Evolutionary conservation across 352 stramenopile genomes (phyloP), one percentile per base, ranked within the genome.

Genomic region (Pythium chondricola): DNA sequence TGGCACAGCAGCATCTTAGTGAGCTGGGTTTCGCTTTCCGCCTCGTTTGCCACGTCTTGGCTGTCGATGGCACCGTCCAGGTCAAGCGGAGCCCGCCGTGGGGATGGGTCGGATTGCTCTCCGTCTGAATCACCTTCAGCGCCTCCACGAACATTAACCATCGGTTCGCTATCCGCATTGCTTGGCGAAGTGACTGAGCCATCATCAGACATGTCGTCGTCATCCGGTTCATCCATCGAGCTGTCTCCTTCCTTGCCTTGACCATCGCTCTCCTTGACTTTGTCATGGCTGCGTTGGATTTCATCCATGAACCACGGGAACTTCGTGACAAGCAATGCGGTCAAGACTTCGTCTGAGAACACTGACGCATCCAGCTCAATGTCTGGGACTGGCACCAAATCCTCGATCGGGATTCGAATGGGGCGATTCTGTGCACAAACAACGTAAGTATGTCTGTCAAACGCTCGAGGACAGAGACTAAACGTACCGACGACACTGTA

Each of bases 201-300:
- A 61, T 90, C 81, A 51, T 93, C 88, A 16, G 82, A 91, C 74
- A 90, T 91, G n/a, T 90, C 82, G 21, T 93, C 82, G 24, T 93
- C 79, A 51, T 91, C 82, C 20, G 71, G 83, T 26, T 89, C 79
- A 32, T 82, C 79, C 46, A 56, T 61, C 2, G 50, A 61, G 16
- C 71, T 62, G 22, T 61, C 63, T 26, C 64, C 68, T 5, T 25
- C 58, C 20, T 69, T 69, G 38, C 62, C 67, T 5, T 71, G 51
- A 11, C 48, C 52, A 46, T 88, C 69, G 21, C 67, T 52, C 8
- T 71, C 56, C 43, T 79, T 69, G 11, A 89, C 60, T 16, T 82
- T 69, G 10, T 67, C 42, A 27, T 88, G 61, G 48, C 78, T 90
- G 38, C 85, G 83, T 53, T 83, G 72, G 31, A 93, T 79, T 58